Evolutionary conservation across 768 basidiomycete genomes (phyloP).

Genomic region (Tubosaeta brunneosetosa): DNA sequence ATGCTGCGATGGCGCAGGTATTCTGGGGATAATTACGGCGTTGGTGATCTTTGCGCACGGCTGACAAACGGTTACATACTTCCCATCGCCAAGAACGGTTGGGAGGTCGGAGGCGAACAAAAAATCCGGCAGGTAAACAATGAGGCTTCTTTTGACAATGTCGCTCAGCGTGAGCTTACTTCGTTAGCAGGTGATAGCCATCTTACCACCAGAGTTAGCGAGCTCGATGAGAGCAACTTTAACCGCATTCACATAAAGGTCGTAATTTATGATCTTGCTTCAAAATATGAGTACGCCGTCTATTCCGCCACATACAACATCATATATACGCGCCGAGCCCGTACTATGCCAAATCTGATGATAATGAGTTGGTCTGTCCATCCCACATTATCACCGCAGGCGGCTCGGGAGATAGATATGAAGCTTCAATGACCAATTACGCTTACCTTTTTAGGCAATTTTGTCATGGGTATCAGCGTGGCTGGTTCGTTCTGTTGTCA

Average conservation of each 20-base stretch:
- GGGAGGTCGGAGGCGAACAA: conserved; percentile 84
- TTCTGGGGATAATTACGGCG: conserved; percentile 52
- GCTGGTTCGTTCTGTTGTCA: conserved; percentile 72
- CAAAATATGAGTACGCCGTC: conserved; percentile 3
- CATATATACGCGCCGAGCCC: conserved; percentile 19
- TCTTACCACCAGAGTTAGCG: conserved; percentile 25
- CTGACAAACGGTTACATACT: conserved; percentile 59
- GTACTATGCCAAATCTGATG: conserved; percentile 26
- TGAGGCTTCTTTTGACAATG: not conserved
- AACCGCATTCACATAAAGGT: conserved; percentile 3
- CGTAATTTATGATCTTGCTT: conserved; percentile 9
- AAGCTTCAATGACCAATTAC: conserved; percentile 54
- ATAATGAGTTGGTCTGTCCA: conserved; percentile 33
- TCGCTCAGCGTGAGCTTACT: conserved; percentile 4
- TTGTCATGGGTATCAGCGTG: conserved; percentile 13
- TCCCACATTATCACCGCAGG: conserved; percentile 38
- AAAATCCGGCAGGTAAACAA: conserved; percentile 52
- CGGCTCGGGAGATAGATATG: conserved; percentile 42
- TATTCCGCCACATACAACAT: not conserved
- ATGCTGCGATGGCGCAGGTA: conserved; percentile 75
- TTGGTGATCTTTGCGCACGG: conserved; percentile 50
- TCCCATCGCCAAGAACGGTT: conserved; percentile 66
- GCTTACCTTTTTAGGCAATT: conserved; percentile 9
- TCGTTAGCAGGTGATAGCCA: conserved; percentile 18
- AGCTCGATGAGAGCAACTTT: conserved; percentile 16